Evolutionary conservation across 768 basidiomycete genomes (phyloP), one percentile per base, ranked within the genome.

Genomic region (Chalciporus chontae): DNA sequence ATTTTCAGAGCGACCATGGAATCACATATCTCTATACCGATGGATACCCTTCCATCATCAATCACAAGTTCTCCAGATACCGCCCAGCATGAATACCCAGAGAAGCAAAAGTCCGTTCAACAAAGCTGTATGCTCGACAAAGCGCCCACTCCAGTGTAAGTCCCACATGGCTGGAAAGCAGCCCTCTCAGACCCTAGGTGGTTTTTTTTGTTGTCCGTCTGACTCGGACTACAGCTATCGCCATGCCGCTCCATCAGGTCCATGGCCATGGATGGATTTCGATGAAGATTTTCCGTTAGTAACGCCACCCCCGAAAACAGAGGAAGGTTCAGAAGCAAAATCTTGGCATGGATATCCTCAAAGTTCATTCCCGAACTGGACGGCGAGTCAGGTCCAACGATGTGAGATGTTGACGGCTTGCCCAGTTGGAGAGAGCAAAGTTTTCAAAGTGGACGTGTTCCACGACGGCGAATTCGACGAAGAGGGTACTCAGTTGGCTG

Each of bases 261-360:
- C 72, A 19, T 73, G 72, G 72, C 72, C 72, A 6, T 73, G 70
- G 63, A 67, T 74, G 56, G 72, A 74, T 52, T 62, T 73, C 17
- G 66, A 69, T 41, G 64, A 53, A 40, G 68, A 64, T 48, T 38
- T 56, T 21, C 61, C 45, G 1, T 2, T 15, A 0, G 52, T 56
- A 3, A 6, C 23, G 1, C 15, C 38, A 15, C 45, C 26, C 2
- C 3, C 51, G 1, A 17, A n/a, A 5, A 4, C 5, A 15, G 5
- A 11, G 18, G 14, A n/a, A 36, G 17, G 17, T 27, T 8, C 43
- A 17, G 48, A 46, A 9, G 8, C 0, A 5, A 38, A 5, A 3
- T 6, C 39, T 8, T 69, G 68, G 68, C 14, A n/a, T 7, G 50
- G 48, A 41, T 70, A 71, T 44, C 69, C 69, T 0, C 60, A 64